A percentile compares a stretch with the other conserved stretches of the same genome.
These are phyloP conservation scores for Rhodotorula sp. DNA, from an alignment of 1,284 basidiomycete genomes.

Conservation along the genomic window DNA sequence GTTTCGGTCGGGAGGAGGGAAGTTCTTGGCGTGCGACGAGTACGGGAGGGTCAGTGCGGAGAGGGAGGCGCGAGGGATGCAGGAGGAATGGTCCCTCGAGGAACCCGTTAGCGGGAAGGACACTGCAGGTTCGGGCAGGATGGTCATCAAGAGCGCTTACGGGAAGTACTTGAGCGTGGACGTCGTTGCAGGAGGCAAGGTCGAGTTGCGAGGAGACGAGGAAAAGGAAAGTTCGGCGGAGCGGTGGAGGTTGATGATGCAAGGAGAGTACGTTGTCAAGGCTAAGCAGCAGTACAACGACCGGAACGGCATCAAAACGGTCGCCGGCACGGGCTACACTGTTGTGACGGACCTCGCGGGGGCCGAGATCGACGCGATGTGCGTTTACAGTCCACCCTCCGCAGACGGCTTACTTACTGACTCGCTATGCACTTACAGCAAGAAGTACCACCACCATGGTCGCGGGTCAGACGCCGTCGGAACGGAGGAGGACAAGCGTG, in stretches of 20 bases:
- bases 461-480: conserved; percentile 62
- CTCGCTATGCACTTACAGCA: conserved; percentile 54
- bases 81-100: conserved; percentile 75
- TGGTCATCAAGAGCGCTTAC: conserved; percentile 62
- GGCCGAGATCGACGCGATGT: conserved; percentile 48
- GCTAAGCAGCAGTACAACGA: conserved; percentile 74
- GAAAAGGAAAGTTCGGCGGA: conserved; percentile 73
- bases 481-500: conserved; percentile 67
- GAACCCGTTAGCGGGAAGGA: conserved; percentile 62
- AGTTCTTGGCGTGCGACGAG: conserved; percentile 78
- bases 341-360: conserved; percentile 50
- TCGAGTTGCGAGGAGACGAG: conserved; percentile 75
- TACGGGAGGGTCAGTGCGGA: conserved; percentile 76
- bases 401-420: neutral
- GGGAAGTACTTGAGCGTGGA: conserved; percentile 78
- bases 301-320: conserved; percentile 67
- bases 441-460: conserved; percentile 72
- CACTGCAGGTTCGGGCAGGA: conserved; percentile 51
- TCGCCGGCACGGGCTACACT: conserved; percentile 54
- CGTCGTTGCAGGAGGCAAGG: conserved; percentile 71
- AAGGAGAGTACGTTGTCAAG: conserved; percentile 76
- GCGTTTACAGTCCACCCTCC: neutral
- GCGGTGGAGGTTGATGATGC: conserved; percentile 81
- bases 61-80: conserved; percentile 72
- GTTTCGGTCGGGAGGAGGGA: conserved; percentile 75